Evolutionary conservation across 2,329 filamentous ascomycete genomes (phyloP).

Genomic region (Alternaria novae-zelandiae): DNA sequence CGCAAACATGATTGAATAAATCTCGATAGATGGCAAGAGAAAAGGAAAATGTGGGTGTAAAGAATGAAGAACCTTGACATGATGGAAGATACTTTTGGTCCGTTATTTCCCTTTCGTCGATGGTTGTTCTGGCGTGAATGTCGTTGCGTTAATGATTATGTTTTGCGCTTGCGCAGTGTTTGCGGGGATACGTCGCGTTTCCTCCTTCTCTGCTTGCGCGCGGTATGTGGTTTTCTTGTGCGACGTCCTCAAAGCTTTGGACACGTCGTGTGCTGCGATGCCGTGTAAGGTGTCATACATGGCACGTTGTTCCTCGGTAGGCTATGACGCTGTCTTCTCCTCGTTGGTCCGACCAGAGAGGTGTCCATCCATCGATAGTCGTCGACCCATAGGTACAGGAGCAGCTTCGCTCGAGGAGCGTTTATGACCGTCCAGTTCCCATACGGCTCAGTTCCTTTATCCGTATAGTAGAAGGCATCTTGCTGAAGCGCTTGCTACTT

Average conservation of each 20-base stretch:
- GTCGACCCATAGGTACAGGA: not conserved
- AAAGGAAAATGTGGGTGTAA: not conserved
- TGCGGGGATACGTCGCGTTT: not conserved
- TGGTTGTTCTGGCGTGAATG: slow-evolving; percentile 12
- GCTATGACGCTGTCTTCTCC: not conserved
- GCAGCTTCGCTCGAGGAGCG: not conserved
- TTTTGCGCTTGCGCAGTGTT: not conserved
- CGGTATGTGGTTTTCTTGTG: not conserved
- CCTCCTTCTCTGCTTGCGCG: not conserved
- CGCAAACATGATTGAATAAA: not conserved
- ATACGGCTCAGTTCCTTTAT: slow-evolving; percentile 42
- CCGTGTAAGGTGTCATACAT: not conserved
- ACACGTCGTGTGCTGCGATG: not conserved
- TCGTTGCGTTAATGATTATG: slow-evolving; percentile 5
- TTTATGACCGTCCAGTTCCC: slow-evolving; percentile 34
- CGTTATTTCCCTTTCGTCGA: not conserved
- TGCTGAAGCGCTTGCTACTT: slow-evolving; percentile 42
- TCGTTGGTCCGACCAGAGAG: not conserved
- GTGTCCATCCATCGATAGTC: not conserved
- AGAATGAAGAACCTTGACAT: not conserved
- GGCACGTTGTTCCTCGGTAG: not conserved
- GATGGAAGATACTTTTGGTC: not conserved
- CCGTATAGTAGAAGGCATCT: slow-evolving; percentile 41
- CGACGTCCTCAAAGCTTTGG: not conserved
- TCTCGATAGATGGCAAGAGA: not conserved